phyloP scores from a whole-genome alignment of 306 rosid genomes.

The Medicago ruthenica region DNA sequence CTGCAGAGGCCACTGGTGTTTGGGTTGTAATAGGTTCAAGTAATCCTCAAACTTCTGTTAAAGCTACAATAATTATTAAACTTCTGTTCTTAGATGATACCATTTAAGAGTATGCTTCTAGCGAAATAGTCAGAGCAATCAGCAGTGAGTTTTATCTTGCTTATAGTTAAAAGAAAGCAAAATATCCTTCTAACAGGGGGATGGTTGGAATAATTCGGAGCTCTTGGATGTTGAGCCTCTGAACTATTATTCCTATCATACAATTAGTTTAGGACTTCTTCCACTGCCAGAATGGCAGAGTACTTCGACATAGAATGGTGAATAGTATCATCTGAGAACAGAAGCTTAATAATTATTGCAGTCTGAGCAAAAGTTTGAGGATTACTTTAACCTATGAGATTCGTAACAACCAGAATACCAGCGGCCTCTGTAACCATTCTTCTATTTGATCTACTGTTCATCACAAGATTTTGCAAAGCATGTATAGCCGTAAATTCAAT shows the following conservation, averaged over 20 bases:
- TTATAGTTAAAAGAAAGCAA: not conserved
- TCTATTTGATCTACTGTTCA: conserved; percentile 90
- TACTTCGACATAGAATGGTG: conserved; percentile 10
- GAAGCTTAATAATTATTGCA: conserved; percentile 93
- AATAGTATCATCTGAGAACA: conserved; percentile 92
- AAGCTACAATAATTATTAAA: conserved; percentile 94
- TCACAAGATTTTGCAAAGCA: conserved; percentile 97
- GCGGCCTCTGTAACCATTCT: conserved; percentile 99
- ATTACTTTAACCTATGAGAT: conserved; percentile 69
- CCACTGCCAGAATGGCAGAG: too few relatives aligned
- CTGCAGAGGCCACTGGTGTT: conserved; percentile 99
- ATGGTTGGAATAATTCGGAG: too few relatives aligned
- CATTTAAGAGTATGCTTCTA: conserved; percentile 97
- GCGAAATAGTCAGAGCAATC: conserved; percentile 94
- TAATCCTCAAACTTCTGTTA: conserved; percentile 88
- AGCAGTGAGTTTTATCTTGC: conserved; percentile 70
- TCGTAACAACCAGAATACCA: conserved; percentile 90
- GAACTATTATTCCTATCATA: too few relatives aligned
- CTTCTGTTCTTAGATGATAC: conserved; percentile 94
- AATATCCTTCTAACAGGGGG: too few relatives aligned
- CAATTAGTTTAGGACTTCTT: too few relatives aligned
- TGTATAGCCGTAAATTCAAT: conserved; percentile 98
- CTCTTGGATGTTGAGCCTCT: too few relatives aligned
- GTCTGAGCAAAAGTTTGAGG: conserved; percentile 94
- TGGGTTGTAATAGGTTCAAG: conserved; percentile 94